Conservation (phyloP, 1,284 basidiomycete species). For the Irpex sp. region DNA sequence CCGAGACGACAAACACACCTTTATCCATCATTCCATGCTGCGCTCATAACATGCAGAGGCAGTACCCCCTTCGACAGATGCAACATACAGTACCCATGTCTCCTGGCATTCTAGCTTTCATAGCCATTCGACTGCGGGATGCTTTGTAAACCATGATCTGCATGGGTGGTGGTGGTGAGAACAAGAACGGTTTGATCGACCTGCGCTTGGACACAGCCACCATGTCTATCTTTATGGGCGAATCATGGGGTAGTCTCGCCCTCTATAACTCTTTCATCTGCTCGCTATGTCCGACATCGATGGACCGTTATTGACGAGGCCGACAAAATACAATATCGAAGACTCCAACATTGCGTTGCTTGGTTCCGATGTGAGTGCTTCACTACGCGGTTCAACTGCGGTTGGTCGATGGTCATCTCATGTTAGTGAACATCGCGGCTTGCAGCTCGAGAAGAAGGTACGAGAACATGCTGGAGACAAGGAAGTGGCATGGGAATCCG, state of each 20-base stretch:
- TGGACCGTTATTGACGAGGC: constrained; percentile 13
- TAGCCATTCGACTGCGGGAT: neutral
- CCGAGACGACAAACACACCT: neutral
- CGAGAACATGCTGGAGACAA: constrained; percentile 46
- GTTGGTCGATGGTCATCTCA: neutral
- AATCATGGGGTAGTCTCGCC: neutral
- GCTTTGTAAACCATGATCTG: neutral
- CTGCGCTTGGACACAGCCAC: neutral
- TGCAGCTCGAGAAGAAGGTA: constrained; percentile 52
- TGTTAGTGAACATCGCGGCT: neutral
- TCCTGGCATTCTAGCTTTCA: neutral
- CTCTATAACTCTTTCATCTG: neutral
- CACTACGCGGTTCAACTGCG: neutral
- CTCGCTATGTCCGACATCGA: constrained; percentile 1
- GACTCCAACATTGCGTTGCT: constrained; percentile 59
- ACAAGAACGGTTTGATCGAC: neutral
- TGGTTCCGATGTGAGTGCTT: constrained; percentile 47
- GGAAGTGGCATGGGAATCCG: constrained; percentile 47
- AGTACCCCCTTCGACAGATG: neutral
- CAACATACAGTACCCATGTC: neutral
- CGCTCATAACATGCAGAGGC: neutral
- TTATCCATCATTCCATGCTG: neutral
- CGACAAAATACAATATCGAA: constrained; percentile 48
- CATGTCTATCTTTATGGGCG: neutral
- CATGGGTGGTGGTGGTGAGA: neutral